Percentiles rank a stretch among this genome's conserved stretches.
These are phyloP conservation scores for Brassica rapa DNA, from an alignment of 345 rosid genomes.

Conservation along the genomic window DNA sequence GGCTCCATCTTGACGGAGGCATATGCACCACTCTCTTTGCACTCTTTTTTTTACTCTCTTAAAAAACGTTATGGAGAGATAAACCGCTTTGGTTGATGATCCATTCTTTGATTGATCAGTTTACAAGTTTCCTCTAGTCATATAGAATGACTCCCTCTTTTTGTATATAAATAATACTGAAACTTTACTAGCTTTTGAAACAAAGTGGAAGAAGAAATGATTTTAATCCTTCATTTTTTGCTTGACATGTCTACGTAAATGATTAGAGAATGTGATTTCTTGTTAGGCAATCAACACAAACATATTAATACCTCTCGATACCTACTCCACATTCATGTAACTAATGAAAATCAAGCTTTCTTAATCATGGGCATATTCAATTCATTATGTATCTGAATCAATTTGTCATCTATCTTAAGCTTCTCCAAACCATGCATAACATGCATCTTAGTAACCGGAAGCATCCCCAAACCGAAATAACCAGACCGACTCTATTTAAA, in stretches of 20 bases:
- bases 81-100: neutral
- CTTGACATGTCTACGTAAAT: neutral
- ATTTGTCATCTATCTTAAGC: neutral
- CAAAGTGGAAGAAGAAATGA: neutral
- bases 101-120: neutral
- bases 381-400: too few species aligned
- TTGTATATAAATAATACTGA: neutral
- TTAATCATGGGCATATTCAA: too few species aligned
- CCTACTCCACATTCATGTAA: neutral
- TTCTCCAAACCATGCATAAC: neutral
- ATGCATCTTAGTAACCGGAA: neutral
- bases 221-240: neutral
- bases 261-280: neutral
- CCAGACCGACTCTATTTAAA: neutral
- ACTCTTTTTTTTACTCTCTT: neutral
- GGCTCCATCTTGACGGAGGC: neutral
- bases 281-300: neutral
- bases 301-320: neutral
- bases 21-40: neutral
- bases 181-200: neutral
- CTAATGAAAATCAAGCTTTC: neutral
- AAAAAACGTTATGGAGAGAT: neutral
- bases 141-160: neutral
- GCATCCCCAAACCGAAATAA: neutral
- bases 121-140: neutral